A percentile compares a stretch with the other conserved stretches of the same genome.
Evolutionary conservation across 345 rosid species (phyloP).

Genomic region (Luvunga scandens): DNA sequence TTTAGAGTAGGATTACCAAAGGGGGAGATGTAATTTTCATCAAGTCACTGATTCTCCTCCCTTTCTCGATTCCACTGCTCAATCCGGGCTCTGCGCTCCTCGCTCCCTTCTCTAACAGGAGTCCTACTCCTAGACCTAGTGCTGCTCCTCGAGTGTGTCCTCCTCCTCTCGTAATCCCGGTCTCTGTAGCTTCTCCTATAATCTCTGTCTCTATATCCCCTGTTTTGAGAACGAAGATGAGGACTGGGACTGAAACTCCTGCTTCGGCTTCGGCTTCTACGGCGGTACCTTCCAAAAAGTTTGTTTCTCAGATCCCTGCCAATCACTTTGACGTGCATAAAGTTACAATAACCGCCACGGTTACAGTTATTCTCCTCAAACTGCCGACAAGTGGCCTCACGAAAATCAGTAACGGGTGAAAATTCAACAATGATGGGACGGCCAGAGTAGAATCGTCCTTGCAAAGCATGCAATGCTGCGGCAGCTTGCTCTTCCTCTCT

Average conservation of each 20-base stretch:
- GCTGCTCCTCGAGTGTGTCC: constrained; percentile 42
- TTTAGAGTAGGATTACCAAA: constrained; percentile 21
- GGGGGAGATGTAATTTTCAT: not conserved
- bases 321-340: constrained; percentile 85
- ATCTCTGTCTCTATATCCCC: constrained; percentile 36
- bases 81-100: constrained; percentile 82
- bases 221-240: constrained; percentile 12
- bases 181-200: constrained; percentile 38
- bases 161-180: constrained; percentile 32
- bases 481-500: constrained; percentile 94
- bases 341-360: constrained; percentile 90
- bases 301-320: constrained; percentile 76
- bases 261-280: constrained; percentile 74
- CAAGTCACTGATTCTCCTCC: constrained; percentile 39
- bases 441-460: constrained; percentile 79
- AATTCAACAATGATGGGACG: constrained; percentile 94
- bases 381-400: constrained; percentile 87
- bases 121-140: constrained; percentile 46
- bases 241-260: constrained; percentile 42
- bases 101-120: constrained; percentile 80
- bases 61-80: constrained; percentile 91
- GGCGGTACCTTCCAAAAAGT: constrained; percentile 65
- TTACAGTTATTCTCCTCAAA: constrained; percentile 82
- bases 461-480: constrained; percentile 66
- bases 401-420: constrained; percentile 91